Evolutionary conservation across 2,329 filamentous ascomycete genomes (phyloP).

Genomic region (Claviceps paspali): DNA sequence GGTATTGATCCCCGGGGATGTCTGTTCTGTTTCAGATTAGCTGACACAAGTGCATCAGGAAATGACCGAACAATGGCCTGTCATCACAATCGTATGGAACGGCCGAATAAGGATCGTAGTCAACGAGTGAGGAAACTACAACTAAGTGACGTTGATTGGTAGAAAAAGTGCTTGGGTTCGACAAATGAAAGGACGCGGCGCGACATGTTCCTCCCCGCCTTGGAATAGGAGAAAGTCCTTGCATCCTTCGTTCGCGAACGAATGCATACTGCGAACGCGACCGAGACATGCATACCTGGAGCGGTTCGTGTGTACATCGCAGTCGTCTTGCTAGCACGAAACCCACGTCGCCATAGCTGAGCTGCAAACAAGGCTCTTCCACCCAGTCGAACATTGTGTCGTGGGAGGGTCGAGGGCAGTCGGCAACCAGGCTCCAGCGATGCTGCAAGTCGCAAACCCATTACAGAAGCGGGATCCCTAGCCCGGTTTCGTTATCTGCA

Average conservation of each 20-base stretch:
- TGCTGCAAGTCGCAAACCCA: not conserved
- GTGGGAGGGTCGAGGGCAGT: not conserved
- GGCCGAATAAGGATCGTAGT: conserved; percentile 46
- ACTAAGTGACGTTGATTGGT: conserved; percentile 96
- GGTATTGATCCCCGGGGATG: conserved; percentile 35
- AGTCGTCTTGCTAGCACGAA: not conserved
- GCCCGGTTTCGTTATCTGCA: not conserved
- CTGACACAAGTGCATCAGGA: conserved; percentile 20
- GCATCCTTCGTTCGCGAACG: not conserved
- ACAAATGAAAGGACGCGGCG: not conserved
- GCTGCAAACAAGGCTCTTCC: not conserved
- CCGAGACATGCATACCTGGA: not conserved
- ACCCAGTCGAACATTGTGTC: not conserved
- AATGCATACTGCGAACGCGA: not conserved
- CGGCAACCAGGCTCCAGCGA: not conserved
- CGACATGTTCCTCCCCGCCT: not conserved
- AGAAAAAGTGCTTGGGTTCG: conserved; percentile 17
- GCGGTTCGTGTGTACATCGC: not conserved
- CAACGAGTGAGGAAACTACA: conserved; percentile 84
- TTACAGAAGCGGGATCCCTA: not conserved
- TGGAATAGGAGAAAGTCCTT: not conserved
- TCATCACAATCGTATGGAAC: conserved; percentile 41
- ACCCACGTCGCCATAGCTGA: not conserved
- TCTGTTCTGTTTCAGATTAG: not conserved
- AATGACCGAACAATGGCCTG: conserved; percentile 33